Conservation (phyloP, 225 moss, liverwort and hornwort species). For the Neckera pumila region DNA sequence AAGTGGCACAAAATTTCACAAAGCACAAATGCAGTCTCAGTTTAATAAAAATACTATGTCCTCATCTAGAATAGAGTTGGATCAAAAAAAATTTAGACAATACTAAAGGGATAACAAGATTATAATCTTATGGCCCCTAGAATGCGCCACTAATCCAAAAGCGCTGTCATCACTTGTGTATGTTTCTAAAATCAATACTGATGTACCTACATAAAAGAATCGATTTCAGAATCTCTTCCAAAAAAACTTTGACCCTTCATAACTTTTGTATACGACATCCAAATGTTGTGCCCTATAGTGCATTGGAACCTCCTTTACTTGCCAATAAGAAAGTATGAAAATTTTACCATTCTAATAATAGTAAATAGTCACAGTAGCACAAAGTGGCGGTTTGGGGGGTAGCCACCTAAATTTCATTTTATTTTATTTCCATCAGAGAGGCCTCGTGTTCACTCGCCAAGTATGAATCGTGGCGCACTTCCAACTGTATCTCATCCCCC, state of each 20-base stretch:
- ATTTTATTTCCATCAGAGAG: background rate
- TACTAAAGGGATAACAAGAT: background rate
- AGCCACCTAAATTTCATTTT: background rate
- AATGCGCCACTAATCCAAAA: background rate
- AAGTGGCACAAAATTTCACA: background rate
- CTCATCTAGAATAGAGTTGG: accelerated
- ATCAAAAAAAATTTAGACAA: background rate
- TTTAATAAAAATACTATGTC: no score
- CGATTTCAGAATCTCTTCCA: background rate
- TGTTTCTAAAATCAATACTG: background rate
- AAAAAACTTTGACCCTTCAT: background rate
- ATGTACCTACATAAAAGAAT: background rate
- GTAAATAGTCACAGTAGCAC: no score
- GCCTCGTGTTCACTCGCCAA: background rate
- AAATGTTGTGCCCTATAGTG: no score
- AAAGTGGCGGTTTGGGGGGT: no score
- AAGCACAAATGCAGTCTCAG: no score
- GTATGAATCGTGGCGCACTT: background rate
- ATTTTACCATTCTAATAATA: no score
- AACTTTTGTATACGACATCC: background rate
- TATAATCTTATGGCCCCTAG: background rate
- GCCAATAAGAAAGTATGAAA: no score
- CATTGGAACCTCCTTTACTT: accelerated
- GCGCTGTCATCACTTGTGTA: accelerated
- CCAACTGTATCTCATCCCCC: background rate